Evolutionary conservation across 148 eudicot species (phyloP), one percentile per base, ranked within the genome.

Genomic region (Polygonum aviculare): DNA sequence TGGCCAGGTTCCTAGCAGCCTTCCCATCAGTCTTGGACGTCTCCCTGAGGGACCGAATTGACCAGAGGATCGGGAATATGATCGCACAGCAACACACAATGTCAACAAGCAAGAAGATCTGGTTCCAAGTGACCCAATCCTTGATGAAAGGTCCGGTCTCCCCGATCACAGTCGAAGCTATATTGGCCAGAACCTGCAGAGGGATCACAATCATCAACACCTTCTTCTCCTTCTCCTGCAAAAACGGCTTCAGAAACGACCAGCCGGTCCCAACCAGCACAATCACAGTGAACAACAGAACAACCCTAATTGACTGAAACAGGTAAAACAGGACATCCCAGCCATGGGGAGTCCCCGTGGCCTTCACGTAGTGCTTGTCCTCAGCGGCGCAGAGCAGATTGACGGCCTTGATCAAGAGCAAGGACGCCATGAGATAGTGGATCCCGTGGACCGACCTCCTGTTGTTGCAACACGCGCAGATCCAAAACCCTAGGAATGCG

Each of bases 201-300:
- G 1, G 92, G 38, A 91, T 91, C 71, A 90, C 93, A 57, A 89
- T 82, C 84, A 91, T 89, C 69, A 91, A 69, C 11, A 91, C 91
- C 86, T 85, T 89, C 70, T 92, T 92, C 51, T 92, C 97, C 74
- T 87, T 86, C 33, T 88, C 90, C 50, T 92, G 97, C 72, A 92
- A 76, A 75, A 81, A 92, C 2, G 97, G 97, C 55, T 92, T 92
- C 83, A 92, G 67, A 69, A 92, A 90, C 7, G 97, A 92, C 97
- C 97, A 92, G 0, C 97, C 97, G 2, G 97, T 92, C 35, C 97
- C 97, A 59, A 92, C 88, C 82, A 92, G 80, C n/a, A 92, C 97
- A 48, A 92, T 92, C 83, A 92, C 39, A 2, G 97, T 88, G 59
- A 92, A 92, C 76, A 92, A 70, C 5, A 79, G 79, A 4, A 90